phyloP scores from a whole-genome alignment of 139 green algal species.

The Dunaliella sp. region DNA sequence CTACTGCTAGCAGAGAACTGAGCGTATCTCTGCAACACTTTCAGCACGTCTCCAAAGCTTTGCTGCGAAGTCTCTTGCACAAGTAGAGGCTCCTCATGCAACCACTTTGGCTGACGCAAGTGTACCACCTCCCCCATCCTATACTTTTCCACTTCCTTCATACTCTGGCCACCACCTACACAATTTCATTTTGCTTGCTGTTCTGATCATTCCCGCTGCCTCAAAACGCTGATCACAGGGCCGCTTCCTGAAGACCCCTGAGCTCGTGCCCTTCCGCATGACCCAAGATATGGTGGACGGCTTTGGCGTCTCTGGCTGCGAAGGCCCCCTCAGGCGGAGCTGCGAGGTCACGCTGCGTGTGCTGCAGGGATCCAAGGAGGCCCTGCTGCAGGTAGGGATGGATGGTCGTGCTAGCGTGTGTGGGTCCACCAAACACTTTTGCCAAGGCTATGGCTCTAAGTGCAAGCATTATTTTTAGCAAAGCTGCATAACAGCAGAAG shows the following conservation, averaged over 20 bases:
- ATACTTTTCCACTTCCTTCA: too few species aligned
- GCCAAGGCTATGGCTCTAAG: neutral
- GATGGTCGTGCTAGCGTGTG: neutral
- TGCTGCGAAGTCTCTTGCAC: too few species aligned
- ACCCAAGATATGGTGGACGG: slow-evolving; percentile 93
- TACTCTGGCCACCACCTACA: too few species aligned
- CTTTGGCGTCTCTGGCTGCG: slow-evolving; percentile 83
- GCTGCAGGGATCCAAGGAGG: slow-evolving; percentile 57
- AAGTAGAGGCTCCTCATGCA: too few species aligned
- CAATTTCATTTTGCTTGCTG: too few species aligned
- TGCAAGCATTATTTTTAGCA: neutral
- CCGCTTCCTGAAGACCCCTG: slow-evolving; percentile 83
- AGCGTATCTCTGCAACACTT: too few species aligned
- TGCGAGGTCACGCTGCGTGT: slow-evolving; percentile 84
- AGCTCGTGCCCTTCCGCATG: slow-evolving; percentile 94
- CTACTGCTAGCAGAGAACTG: too few species aligned
- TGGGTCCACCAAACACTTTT: neutral
- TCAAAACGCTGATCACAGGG: too few species aligned
- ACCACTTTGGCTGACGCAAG: too few species aligned
- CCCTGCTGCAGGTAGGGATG: slow-evolving; percentile 34
- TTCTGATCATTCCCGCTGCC: too few species aligned
- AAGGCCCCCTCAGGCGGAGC: slow-evolving; percentile 88
- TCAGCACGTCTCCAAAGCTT: too few species aligned
- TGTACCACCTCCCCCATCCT: too few species aligned
- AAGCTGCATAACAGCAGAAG: neutral